phyloP scores from a whole-genome alignment of 2,329 filamentous ascomycete species.

The Seiridium cupressi region DNA sequence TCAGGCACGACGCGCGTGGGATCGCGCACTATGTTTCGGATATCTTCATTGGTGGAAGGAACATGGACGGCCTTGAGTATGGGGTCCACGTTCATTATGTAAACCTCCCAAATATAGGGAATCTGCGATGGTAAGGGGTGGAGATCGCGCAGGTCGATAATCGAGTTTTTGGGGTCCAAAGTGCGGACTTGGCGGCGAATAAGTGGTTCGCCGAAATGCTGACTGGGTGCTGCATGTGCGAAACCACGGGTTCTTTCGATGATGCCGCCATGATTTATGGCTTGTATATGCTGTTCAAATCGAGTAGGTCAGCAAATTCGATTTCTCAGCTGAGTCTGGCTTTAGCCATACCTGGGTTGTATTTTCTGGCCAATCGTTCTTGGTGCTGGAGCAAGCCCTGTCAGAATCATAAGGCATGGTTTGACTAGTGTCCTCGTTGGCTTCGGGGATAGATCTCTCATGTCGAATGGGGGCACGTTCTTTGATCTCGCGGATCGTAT shows the following conservation, averaged over 20 bases:
- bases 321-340: too few species aligned
- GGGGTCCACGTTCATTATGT: conserved; percentile 49
- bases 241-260: too few species aligned
- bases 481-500: background rate
- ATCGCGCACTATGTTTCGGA: background rate
- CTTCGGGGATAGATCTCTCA: background rate
- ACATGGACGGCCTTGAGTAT: background rate
- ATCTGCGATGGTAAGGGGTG: conserved; percentile 40
- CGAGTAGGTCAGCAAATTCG: too few species aligned
- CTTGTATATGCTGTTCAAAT: too few species aligned
- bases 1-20: conserved; percentile 30
- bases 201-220: background rate
- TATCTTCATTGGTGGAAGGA: background rate
- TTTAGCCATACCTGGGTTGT: background rate
- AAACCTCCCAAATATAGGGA: conserved; percentile 50
- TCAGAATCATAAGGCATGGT: background rate
- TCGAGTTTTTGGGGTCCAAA: background rate
- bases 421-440: background rate
- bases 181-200: background rate
- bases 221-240: background rate
- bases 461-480: background rate
- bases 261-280: too few species aligned
- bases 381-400: background rate
- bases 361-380: background rate
- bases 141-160: background rate